Conservation (phyloP, 179 eudicot genomes). For the Beta lomatogona region DNA sequence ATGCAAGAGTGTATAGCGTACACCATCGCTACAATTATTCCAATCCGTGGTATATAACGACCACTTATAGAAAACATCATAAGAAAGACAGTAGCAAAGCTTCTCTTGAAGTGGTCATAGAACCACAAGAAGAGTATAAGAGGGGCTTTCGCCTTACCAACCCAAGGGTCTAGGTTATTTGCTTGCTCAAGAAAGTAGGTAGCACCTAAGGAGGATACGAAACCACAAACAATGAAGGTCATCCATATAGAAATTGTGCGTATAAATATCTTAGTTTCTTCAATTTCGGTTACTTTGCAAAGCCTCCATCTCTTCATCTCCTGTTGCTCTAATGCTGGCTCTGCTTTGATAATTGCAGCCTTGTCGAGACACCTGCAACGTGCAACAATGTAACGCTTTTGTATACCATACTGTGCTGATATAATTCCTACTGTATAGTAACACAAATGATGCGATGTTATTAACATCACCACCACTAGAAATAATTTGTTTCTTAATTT, state of each 20-base stretch:
- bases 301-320: slow-evolving; percentile 48
- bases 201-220: slow-evolving; percentile 44
- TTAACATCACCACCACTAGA: too few species aligned
- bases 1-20: not conserved
- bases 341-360: slow-evolving; percentile 43
- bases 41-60: slow-evolving; percentile 33
- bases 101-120: slow-evolving; percentile 16
- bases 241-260: slow-evolving; percentile 57
- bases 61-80: not conserved
- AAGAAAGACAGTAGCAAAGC: slow-evolving; percentile 14
- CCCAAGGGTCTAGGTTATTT: slow-evolving; percentile 39
- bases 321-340: slow-evolving; percentile 31
- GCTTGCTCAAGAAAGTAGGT: slow-evolving; percentile 70
- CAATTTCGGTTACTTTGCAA: slow-evolving; percentile 56
- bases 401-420: too few species aligned
- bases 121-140: slow-evolving; percentile 35
- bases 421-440: not conserved
- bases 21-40: slow-evolving; percentile 23
- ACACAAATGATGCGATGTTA: not conserved
- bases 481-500: too few species aligned
- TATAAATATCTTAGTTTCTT: slow-evolving; percentile 51
- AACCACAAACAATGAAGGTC: slow-evolving; percentile 51
- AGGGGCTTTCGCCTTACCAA: slow-evolving; percentile 43
- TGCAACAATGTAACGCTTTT: too few species aligned
- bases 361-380: slow-evolving; percentile 44